A percentile compares a stretch with the other conserved stretches of the same genome.
phyloP scores from a whole-genome alignment of 371 early-diverging fungal genomes.

The Basidiobolus meristosporus region DNA sequence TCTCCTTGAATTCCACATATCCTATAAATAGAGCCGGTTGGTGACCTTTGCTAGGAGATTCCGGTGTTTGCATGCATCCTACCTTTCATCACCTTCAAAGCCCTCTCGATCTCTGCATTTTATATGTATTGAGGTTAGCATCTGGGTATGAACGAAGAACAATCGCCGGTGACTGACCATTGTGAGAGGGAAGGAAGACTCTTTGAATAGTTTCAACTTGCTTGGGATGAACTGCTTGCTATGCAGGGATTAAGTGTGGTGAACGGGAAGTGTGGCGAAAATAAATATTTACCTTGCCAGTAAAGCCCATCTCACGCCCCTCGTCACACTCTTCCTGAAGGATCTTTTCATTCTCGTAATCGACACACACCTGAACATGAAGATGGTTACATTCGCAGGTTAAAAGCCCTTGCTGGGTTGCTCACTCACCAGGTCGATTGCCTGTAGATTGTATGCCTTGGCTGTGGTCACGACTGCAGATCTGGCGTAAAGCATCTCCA shows the following conservation, averaged over 20 bases:
- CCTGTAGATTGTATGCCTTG: constrained; percentile 64
- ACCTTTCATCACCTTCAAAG: constrained; percentile 14
- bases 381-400: not conserved
- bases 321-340: constrained; percentile 64
- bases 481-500: constrained; percentile 64
- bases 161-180: constrained; percentile 16
- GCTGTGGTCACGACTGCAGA: constrained; percentile 64
- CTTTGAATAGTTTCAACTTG: constrained; percentile 70
- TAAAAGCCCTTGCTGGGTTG: not conserved
- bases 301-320: constrained; percentile 79
- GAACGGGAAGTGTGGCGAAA: not conserved
- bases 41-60: not conserved
- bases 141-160: not conserved
- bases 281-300: constrained; percentile 39
- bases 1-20: constrained; percentile 30
- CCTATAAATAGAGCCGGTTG: constrained; percentile 9
- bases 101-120: constrained; percentile 7
- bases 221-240: constrained; percentile 79
- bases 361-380: constrained; percentile 55
- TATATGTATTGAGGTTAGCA: not conserved
- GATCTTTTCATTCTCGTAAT: constrained; percentile 41
- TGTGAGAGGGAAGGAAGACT: constrained; percentile 47
- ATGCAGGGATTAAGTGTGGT: constrained; percentile 2
- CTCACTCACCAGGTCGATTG: constrained; percentile 60
- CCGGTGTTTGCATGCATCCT: not conserved